Conservation (phyloP, 345 rosid species). For the Citrus maxima region DNA sequence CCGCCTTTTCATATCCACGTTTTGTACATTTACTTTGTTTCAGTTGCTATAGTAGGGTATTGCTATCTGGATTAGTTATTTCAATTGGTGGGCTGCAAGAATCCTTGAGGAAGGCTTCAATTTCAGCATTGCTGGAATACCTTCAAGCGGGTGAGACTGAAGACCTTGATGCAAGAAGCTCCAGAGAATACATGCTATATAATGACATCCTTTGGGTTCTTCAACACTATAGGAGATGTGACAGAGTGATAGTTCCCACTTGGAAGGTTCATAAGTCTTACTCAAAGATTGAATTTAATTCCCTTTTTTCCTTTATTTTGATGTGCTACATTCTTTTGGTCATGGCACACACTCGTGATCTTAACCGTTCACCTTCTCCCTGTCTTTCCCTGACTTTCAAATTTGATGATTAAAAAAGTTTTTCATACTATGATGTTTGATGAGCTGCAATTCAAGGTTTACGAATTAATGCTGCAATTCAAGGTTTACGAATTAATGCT, state of each 20-base stretch:
- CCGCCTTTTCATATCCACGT: conserved; percentile 77
- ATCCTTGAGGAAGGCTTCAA: conserved; percentile 65
- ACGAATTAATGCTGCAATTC: neutral
- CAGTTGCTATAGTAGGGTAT: conserved; percentile 61
- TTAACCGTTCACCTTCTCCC: neutral
- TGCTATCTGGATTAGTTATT: conserved; percentile 81
- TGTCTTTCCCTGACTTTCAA: neutral
- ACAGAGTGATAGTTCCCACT: conserved; percentile 78
- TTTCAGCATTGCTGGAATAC: conserved; percentile 67
- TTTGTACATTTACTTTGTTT: conserved; percentile 62
- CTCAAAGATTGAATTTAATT: neutral
- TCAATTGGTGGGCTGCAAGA: conserved; percentile 94
- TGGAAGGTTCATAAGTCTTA: conserved; percentile 54
- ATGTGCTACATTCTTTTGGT: neutral
- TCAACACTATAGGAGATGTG: conserved; percentile 64
- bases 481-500: neutral
- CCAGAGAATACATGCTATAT: conserved; percentile 47
- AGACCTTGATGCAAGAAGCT: conserved; percentile 33
- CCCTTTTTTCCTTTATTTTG: neutral
- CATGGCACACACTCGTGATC: neutral
- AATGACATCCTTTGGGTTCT: conserved; percentile 81
- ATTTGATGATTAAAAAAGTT: neutral
- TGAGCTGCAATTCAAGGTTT: neutral
- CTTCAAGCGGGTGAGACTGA: conserved; percentile 46
- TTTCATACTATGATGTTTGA: neutral